Conservation (phyloP, 306 rosid species). For the Trifolium repens region DNA sequence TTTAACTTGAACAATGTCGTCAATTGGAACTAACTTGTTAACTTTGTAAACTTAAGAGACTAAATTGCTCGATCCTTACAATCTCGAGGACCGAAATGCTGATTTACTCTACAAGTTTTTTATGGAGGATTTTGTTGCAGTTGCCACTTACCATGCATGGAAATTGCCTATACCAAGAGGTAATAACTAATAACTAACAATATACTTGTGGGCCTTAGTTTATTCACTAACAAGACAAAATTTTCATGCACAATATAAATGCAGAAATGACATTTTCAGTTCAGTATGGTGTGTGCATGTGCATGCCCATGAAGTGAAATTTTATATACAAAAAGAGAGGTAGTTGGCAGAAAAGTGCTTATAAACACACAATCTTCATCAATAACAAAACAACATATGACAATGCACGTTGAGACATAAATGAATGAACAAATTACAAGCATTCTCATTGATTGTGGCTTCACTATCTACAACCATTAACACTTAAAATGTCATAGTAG, state of each 20-base stretch:
- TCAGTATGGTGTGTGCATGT: slow-evolving; percentile 4
- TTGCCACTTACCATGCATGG: too few relatives aligned
- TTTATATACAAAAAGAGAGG: neutral
- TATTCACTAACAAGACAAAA: slow-evolving; percentile 8
- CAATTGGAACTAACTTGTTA: too few relatives aligned
- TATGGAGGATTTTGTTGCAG: too few relatives aligned
- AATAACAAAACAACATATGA: slow-evolving; percentile 26
- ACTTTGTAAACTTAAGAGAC: too few relatives aligned
- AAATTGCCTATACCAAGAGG: too few relatives aligned
- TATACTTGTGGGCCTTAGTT: neutral
- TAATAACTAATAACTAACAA: too few relatives aligned
- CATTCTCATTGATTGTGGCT: slow-evolving; percentile 51
- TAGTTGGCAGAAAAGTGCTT: neutral
- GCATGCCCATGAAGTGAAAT: neutral
- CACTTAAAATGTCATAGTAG: slow-evolving; percentile 43
- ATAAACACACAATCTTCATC: slow-evolving; percentile 8
- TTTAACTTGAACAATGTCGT: too few relatives aligned
- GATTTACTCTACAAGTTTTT: too few relatives aligned
- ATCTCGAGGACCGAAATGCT: too few relatives aligned
- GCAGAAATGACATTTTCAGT: slow-evolving; percentile 11
- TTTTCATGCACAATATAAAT: slow-evolving; percentile 8
- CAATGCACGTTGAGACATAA: slow-evolving; percentile 19
- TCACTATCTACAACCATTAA: slow-evolving; percentile 58
- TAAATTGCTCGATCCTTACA: too few relatives aligned
- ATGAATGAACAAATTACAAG: slow-evolving; percentile 51